Evolutionary conservation across 2,329 filamentous ascomycete species (phyloP), one percentile per base, ranked within the genome.

Genomic region (Cladosporium sp.): DNA sequence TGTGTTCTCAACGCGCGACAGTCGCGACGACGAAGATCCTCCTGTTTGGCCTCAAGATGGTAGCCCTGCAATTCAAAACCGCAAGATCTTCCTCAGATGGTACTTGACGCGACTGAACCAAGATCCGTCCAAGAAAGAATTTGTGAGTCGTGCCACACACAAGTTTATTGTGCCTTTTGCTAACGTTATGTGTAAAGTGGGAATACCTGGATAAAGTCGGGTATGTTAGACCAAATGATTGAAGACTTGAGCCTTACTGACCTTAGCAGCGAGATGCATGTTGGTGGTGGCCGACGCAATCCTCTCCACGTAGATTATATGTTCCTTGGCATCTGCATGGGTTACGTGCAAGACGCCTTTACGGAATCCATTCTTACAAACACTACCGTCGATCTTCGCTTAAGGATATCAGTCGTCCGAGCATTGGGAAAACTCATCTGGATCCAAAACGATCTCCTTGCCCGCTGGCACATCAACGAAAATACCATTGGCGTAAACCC

Each of bases 401-500:
- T 83, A 73, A 92, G 92, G 75, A 86, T 88, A 17, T 86, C 84
- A 20, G 80, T 93, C 4, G 81, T 92, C 49, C 89, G 88, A 70
- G 89, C 90, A 0, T 78, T 93, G 20, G 85, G 85, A 62, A 93
- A 94, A 72, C 86, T 93, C 25, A 87, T 93, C 64, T 93, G 89
- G 89, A 92, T 93, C 65, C 90, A 93, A 74, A 93, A 93, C 70
- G 89, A 93, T 72, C 79, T 93, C 30, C 89, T 93, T 72, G 88
- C 89, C n/a, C 89, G 88, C 72, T 92, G 88, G 87, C 89, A 91
- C 43, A 52, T 61, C 38, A 36, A 51, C 55, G 55, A 58, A 22
- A 45, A 56, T 8, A 56, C 9, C 36, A 47, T 56, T 3, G 54
- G 54, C 34, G 14, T 11, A 9, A 45, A 38, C 19, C 42, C 54